Evolutionary conservation across 2,329 filamentous ascomycete genomes (phyloP).

Genomic region (Pestalotiopsis sp.): DNA sequence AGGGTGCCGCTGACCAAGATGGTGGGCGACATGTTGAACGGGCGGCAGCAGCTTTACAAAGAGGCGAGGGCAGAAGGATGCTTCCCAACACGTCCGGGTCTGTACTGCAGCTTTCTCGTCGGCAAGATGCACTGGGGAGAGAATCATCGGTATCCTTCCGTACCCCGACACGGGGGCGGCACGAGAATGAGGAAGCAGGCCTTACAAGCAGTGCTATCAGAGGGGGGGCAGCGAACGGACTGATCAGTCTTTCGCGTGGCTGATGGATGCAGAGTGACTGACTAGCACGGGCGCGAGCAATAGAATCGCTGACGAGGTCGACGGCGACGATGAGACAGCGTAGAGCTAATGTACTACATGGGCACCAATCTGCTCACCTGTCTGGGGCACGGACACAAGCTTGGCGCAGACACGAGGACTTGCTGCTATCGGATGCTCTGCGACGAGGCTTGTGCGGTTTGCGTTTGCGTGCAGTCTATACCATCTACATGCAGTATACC

Average conservation of each 20-base stretch:
- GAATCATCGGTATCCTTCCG: slow-evolving; percentile 16
- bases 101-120: slow-evolving; percentile 21
- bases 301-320: too few species aligned
- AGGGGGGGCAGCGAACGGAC: slow-evolving; percentile 53
- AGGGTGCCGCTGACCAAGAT: slow-evolving; percentile 20
- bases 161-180: slow-evolving; percentile 1
- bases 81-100: too few species aligned
- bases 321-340: too few species aligned
- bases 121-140: slow-evolving; percentile 23
- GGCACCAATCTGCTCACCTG: too few species aligned
- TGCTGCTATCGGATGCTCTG: too few species aligned
- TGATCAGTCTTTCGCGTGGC: slow-evolving; percentile 49
- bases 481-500: too few species aligned
- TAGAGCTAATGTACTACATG: too few species aligned
- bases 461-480: too few species aligned
- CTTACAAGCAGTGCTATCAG: slow-evolving; percentile 49
- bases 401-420: too few species aligned
- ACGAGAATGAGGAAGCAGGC: slow-evolving; percentile 27
- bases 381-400: too few species aligned
- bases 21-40: background rate
- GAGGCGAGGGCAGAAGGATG: too few species aligned
- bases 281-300: background rate
- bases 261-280: slow-evolving; percentile 15
- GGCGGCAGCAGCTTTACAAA: background rate
- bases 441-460: too few species aligned